These are phyloP conservation scores for Lactifluus volemus DNA, from an alignment of 768 basidiomycete genomes.

Conservation along the genomic window DNA sequence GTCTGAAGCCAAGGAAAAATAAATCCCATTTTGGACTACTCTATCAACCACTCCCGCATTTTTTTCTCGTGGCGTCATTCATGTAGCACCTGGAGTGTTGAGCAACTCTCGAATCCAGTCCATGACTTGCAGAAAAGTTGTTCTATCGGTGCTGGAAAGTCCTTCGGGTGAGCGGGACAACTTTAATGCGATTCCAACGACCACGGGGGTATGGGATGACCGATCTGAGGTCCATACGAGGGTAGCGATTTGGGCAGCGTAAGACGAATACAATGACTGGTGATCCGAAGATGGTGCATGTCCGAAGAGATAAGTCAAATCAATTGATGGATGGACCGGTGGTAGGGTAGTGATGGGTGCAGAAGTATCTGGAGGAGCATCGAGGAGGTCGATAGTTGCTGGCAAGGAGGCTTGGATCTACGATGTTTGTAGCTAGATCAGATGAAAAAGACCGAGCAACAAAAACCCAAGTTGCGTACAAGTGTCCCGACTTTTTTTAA, in stretches of 20 bases:
- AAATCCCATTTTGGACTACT: background rate
- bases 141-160: slow-evolving; percentile 38
- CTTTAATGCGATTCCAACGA: slow-evolving; percentile 32
- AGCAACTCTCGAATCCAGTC: slow-evolving; percentile 32
- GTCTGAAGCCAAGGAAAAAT: slow-evolving; percentile 7
- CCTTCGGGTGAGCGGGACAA: slow-evolving; percentile 60
- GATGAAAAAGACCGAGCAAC: slow-evolving; percentile 7
- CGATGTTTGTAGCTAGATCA: background rate
- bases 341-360: slow-evolving; percentile 39
- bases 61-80: background rate
- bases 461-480: slow-evolving; percentile 34
- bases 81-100: background rate
- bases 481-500: slow-evolving; percentile 83
- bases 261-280: slow-evolving; percentile 68
- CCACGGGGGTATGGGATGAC: slow-evolving; percentile 6
- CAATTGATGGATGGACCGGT: slow-evolving; percentile 59
- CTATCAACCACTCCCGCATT: background rate
- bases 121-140: slow-evolving; percentile 37
- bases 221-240: slow-evolving; percentile 59
- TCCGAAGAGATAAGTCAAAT: slow-evolving; percentile 73
- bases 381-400: slow-evolving; percentile 44
- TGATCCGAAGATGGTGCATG: slow-evolving; percentile 57
- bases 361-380: slow-evolving; percentile 28
- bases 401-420: slow-evolving; percentile 81
- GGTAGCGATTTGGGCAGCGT: slow-evolving; percentile 81